Conservation (phyloP, 148 eudicot genomes). For the Spergularia bocconei region DNA sequence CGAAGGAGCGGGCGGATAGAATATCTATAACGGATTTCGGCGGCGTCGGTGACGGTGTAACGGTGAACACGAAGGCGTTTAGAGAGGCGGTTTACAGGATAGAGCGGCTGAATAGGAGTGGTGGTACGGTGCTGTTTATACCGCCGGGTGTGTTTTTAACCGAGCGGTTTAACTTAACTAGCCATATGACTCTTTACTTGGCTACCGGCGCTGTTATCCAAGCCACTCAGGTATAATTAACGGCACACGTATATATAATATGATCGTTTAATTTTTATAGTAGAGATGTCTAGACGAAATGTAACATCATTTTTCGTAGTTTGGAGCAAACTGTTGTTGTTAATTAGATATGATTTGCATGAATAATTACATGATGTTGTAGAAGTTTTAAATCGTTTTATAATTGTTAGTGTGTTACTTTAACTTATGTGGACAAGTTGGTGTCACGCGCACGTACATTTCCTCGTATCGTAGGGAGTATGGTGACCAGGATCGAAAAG, state of each 20-base stretch:
- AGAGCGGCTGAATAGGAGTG: conserved; percentile 52
- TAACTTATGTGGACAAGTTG: too few relatives aligned
- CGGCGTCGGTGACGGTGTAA: conserved; percentile 78
- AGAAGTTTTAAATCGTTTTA: too few relatives aligned
- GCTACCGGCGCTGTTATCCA: conserved; percentile 80
- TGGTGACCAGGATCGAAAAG: too few relatives aligned
- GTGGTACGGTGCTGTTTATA: conserved; percentile 78
- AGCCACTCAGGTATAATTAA: conserved; percentile 67
- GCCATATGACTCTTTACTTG: conserved; percentile 89
- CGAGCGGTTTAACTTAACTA: conserved; percentile 71
- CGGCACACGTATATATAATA: neutral
- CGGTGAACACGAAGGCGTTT: conserved; percentile 82
- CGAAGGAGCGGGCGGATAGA: conserved; percentile 52
- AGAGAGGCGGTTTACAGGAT: conserved; percentile 66
- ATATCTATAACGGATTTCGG: conserved; percentile 81
- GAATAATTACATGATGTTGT: too few relatives aligned
- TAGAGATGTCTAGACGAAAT: too few relatives aligned
- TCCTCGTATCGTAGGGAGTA: too few relatives aligned
- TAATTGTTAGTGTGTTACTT: too few relatives aligned
- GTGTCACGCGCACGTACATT: too few relatives aligned
- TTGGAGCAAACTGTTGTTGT: too few relatives aligned
- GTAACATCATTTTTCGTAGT: too few relatives aligned
- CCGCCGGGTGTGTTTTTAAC: conserved; percentile 86
- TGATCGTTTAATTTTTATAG: neutral
- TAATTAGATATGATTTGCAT: too few relatives aligned